A percentile compares a stretch with the other conserved stretches of the same genome.
These are phyloP conservation scores for Pleurozium schreberi DNA, from an alignment of 225 moss, liverwort and hornwort species.

Conservation along the genomic window DNA sequence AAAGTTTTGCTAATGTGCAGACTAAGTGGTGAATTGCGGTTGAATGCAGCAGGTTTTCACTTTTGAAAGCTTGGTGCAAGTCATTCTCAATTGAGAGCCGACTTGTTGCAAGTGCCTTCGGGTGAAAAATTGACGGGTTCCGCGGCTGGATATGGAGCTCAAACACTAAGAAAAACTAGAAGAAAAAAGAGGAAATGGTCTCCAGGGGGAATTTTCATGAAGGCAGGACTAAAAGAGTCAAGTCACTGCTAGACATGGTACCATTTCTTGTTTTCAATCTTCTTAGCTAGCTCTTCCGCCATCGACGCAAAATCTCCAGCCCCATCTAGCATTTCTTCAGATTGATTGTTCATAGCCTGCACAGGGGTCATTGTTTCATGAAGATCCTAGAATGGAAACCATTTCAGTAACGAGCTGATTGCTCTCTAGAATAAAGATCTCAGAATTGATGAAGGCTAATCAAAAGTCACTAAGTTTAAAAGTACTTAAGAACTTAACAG, in stretches of 20 bases:
- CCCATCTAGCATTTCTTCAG: conserved; percentile 61
- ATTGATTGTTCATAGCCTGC: conserved; percentile 65
- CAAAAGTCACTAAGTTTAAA: neutral
- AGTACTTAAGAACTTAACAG: neutral
- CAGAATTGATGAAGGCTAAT: neutral
- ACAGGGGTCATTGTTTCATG: neutral
- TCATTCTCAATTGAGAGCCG: neutral
- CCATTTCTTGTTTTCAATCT: conserved; percentile 72
- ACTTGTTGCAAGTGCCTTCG: neutral
- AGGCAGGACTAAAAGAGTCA: neutral
- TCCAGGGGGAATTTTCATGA: neutral
- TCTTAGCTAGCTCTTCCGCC: conserved; percentile 77
- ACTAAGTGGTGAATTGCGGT: neutral
- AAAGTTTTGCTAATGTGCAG: neutral
- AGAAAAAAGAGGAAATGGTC: neutral
- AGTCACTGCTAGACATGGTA: conserved; percentile 42
- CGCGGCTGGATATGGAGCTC: neutral
- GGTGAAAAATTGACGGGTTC: neutral
- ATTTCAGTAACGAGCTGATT: neutral
- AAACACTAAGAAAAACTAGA: neutral
- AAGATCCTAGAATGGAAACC: neutral
- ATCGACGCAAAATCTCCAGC: conserved; percentile 80
- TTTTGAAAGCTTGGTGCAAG: neutral
- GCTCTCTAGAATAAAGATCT: neutral
- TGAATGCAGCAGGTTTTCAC: neutral